Conservation (phyloP, 1,284 basidiomycete species). For the Rhodofomes roseus region DNA sequence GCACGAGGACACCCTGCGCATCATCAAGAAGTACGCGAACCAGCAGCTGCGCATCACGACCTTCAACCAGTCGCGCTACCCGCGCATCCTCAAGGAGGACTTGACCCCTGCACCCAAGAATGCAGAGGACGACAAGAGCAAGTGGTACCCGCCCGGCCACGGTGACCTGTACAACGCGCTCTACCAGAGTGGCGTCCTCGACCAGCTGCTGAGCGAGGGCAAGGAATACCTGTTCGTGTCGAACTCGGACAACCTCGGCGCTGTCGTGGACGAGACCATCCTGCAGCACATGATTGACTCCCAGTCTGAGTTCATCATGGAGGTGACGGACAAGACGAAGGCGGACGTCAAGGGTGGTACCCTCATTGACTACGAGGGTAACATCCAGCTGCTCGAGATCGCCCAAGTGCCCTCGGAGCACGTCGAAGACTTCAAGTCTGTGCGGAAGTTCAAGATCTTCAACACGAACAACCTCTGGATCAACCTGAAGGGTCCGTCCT, state of each 20-base stretch:
- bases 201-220: slow-evolving; percentile 90
- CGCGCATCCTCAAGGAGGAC: slow-evolving; percentile 93
- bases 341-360: slow-evolving; percentile 99
- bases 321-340: slow-evolving; percentile 99
- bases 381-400: slow-evolving; percentile 92
- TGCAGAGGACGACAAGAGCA: slow-evolving; percentile 89
- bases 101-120: slow-evolving; percentile 85
- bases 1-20: slow-evolving; percentile 91
- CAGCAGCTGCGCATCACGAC: slow-evolving; percentile 93
- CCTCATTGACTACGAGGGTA: slow-evolving; percentile 93
- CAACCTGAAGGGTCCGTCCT: slow-evolving; percentile 68
- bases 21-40: slow-evolving; percentile 99
- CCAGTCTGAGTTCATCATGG: slow-evolving; percentile 91
- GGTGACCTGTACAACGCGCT: slow-evolving; percentile 94
- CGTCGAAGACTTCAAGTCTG: slow-evolving; percentile 95
- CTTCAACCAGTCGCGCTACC: slow-evolving; percentile 98
- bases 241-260: slow-evolving; percentile 98
- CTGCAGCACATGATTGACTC: slow-evolving; percentile 88
- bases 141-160: slow-evolving; percentile 99
- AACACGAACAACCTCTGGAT: slow-evolving; percentile 99
- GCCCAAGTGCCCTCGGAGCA: slow-evolving; percentile 98
- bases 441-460: slow-evolving; percentile 94
- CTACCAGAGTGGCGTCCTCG: slow-evolving; percentile 91
- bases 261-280: slow-evolving; percentile 84
- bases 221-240: slow-evolving; percentile 99